Evolutionary conservation across 257 asterid genomes (phyloP).

Genomic region (Penstemon barbatus): DNA sequence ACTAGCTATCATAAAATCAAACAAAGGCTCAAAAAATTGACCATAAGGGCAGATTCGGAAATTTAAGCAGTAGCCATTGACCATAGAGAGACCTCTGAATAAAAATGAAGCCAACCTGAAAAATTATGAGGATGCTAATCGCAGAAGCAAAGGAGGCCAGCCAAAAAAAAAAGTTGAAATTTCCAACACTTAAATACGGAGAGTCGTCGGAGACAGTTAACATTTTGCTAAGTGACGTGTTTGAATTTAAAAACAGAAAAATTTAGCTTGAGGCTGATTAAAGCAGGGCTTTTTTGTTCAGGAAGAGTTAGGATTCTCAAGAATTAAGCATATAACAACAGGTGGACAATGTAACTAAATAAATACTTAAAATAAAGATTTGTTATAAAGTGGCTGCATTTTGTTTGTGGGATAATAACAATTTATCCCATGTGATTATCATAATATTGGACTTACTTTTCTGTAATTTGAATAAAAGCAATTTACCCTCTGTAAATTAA

Average conservation of each 20-base stretch:
- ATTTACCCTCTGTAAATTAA: too few species aligned
- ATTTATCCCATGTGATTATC: too few species aligned
- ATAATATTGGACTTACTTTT: too few species aligned
- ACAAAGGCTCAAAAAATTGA: too few species aligned
- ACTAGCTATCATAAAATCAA: too few species aligned
- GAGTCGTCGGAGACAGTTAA: conserved; percentile 9
- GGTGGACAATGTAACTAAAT: conserved; percentile 1
- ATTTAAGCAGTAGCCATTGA: too few species aligned
- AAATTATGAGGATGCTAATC: conserved; percentile 26
- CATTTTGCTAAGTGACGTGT: conserved; percentile 10
- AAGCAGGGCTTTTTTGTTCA: background rate
- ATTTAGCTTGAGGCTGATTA: background rate
- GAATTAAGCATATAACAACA: background rate
- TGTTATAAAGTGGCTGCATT: too few species aligned
- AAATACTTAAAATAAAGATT: background rate
- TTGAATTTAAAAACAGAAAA: background rate
- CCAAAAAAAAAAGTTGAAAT: background rate
- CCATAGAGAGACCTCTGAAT: too few species aligned
- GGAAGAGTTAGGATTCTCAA: background rate
- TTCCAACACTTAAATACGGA: background rate
- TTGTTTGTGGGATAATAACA: too few species aligned
- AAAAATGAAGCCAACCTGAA: conserved; percentile 3
- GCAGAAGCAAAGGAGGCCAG: conserved; percentile 16
- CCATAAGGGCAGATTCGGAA: too few species aligned
- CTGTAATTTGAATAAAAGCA: too few species aligned